Conservation (phyloP, 2,329 filamentous ascomycete genomes). For the Fusarium nanum region DNA sequence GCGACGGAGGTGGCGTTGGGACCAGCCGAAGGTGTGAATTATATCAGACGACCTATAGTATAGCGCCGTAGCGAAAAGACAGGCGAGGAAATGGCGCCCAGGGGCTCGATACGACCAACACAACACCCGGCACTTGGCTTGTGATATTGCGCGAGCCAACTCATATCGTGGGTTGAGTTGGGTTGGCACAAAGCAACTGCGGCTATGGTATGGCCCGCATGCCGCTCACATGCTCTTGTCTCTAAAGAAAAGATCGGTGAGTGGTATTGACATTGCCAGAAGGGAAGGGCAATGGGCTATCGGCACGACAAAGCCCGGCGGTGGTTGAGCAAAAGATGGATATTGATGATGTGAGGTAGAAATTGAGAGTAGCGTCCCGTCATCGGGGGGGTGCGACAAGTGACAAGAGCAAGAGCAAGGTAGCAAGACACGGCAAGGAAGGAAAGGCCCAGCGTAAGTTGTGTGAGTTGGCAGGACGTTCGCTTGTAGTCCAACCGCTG, state of each 20-base stretch:
- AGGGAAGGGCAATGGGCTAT: constrained; percentile 9
- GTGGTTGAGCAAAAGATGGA: constrained; percentile 18
- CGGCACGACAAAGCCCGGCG: constrained; percentile 17
- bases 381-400: constrained; percentile 25
- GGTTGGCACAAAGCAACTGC: constrained; percentile 7
- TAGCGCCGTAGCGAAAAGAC: constrained; percentile 11
- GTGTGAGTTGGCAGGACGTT: constrained; percentile 49
- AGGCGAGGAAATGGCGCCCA: constrained; percentile 7
- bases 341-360: constrained; percentile 23
- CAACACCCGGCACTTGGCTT: constrained; percentile 33
- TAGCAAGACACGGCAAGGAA: constrained; percentile 5
- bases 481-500: constrained; percentile 48
- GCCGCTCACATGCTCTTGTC: neutral
- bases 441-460: constrained; percentile 41
- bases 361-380: constrained; percentile 11
- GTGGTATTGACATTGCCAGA: constrained; percentile 13
- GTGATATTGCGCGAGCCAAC: constrained; percentile 8
- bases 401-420: neutral
- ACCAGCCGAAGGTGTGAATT: constrained; percentile 16
- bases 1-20: constrained; percentile 20
- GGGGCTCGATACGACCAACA: constrained; percentile 18
- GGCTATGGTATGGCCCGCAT: neutral
- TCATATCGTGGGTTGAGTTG: constrained; percentile 13
- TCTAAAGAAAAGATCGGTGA: constrained; percentile 22
- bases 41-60: constrained; percentile 9